Base-by-base conservation (phyloP, 1,139 yeast species). In the Chernovozyma aurita region DNA sequence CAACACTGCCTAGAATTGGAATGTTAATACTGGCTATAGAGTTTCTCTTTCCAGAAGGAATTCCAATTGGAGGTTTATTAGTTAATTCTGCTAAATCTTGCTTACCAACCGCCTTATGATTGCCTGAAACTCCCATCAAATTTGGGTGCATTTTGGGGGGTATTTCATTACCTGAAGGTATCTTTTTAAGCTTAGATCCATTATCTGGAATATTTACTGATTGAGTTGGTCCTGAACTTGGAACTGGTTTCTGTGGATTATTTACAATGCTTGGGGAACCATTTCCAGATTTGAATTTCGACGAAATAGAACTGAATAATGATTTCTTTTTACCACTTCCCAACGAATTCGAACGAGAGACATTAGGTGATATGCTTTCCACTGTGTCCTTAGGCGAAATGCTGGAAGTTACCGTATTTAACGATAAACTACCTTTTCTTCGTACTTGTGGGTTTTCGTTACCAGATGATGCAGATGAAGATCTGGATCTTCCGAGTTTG, bases 251-350 rank as follows among this genome's bases (percentile, higher is more conserved):
- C 33, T 7, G 8, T 7, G 22, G 22, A 7, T 6, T 5, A 24
- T 37, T 24, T 11, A 37, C 35, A 17, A 41, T 24, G 14, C 28
- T 29, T 6, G 37, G 21, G 8, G 22, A 7, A 20, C 8, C 22
- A 20, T 6, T 7, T 39, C 32, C 1, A 13, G 63, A 54, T 42
- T 71, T 76, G 45, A 78, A 70, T 48, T 78, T 78, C 3, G 82
- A 73, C 2, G 83, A 77, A 12, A 78, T 49, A 4, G 76, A 67
- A 42, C 75, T 65, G 53, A 76, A 73, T 9, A 76, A 41, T 3
- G 76, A 70, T 43, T 69, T 68, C 32, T 65, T 61, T 32, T 55
- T 61, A 31, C 52, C 53, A 35, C 37, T 21, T 3, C 31, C 28
- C 6, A 45, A 45, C 22, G 65, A 52, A 38, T 54, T 55, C 33